Conservation (phyloP, 306 rosid genomes). For the Cucurbita moschata region DNA sequence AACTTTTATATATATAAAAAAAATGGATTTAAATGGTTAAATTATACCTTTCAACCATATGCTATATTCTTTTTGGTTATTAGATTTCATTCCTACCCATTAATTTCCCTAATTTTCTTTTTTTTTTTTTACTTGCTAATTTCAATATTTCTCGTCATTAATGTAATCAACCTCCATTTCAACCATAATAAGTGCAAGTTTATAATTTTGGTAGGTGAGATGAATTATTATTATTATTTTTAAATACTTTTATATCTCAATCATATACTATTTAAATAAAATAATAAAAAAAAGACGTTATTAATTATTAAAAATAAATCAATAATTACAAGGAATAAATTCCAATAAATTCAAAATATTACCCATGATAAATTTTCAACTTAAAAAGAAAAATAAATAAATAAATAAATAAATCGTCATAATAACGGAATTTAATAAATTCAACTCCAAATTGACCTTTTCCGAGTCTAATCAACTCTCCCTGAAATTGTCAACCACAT, state of each 20-base stretch:
- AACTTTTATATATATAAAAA: not conserved
- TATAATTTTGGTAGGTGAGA: not conserved
- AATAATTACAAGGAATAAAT: too few relatives aligned
- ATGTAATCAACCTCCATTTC: not conserved
- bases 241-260: too few relatives aligned
- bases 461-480: slow-evolving; percentile 49
- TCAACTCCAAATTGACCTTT: slow-evolving; percentile 30
- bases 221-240: not conserved
- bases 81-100: too few relatives aligned
- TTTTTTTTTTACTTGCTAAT: not conserved
- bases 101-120: not conserved
- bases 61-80: too few relatives aligned
- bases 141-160: not conserved
- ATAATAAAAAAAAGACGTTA: too few relatives aligned
- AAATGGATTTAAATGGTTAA: not conserved
- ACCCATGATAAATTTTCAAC: too few relatives aligned
- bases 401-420: not conserved
- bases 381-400: not conserved
- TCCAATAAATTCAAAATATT: too few relatives aligned
- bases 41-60: not conserved
- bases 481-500: slow-evolving; percentile 49
- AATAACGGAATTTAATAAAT: slow-evolving; percentile 10
- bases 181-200: not conserved
- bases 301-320: too few relatives aligned
- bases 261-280: too few relatives aligned